Conservation (phyloP, 202 grass and related monocot genomes). For the Hordeum pubiflorum region DNA sequence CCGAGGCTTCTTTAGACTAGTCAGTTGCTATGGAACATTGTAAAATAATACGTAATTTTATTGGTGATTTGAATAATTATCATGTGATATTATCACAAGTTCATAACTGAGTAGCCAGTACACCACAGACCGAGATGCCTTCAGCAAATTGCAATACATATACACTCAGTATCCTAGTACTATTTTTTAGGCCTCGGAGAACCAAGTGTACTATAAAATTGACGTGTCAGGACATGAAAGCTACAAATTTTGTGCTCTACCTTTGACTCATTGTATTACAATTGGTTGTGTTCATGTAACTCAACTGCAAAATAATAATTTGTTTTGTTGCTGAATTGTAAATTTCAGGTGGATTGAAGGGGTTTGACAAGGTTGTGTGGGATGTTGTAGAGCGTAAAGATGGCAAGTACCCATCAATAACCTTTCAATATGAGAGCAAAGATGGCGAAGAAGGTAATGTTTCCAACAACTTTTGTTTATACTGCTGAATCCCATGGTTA, state of each 20-base stretch:
- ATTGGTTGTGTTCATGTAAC: neutral
- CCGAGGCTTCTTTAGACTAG: neutral
- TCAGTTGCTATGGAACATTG: neutral
- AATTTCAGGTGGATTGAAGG: conserved; percentile 60
- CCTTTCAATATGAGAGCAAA: conserved; percentile 66
- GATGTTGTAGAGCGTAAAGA: conserved; percentile 54
- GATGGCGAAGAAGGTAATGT: conserved; percentile 75
- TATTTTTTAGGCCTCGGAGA: neutral
- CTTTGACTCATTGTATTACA: neutral
- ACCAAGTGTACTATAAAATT: neutral
- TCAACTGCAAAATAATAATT: neutral
- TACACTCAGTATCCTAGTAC: neutral
- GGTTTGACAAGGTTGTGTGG: conserved; percentile 85
- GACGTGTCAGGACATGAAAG: neutral
- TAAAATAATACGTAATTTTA: neutral
- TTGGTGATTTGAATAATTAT: neutral
- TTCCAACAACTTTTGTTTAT: neutral
- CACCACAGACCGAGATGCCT: neutral
- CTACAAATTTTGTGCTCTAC: neutral
- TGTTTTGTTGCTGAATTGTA: neutral
- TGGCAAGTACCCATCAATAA: conserved; percentile 58
- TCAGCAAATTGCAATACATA: neutral
- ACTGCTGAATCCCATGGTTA: neutral
- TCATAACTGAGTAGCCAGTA: neutral
- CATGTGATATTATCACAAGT: neutral